These are phyloP conservation scores for Candolleomyces aberdarensis DNA, from an alignment of 768 basidiomycete genomes.

Conservation along the genomic window DNA sequence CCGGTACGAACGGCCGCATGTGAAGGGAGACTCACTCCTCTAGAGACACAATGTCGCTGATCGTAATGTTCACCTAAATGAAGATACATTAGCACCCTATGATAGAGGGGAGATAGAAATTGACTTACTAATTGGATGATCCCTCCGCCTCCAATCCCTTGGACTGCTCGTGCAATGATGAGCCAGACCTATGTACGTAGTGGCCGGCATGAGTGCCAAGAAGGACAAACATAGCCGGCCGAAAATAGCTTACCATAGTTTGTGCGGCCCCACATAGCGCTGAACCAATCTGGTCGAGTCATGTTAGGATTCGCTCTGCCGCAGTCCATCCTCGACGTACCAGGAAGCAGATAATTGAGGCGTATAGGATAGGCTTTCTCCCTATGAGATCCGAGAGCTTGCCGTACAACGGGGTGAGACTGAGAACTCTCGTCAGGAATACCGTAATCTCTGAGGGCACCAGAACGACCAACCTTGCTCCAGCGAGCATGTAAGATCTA, in stretches of 20 bases:
- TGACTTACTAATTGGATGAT: constrained; percentile 61
- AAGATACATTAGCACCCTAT: neutral
- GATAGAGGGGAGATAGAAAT: neutral
- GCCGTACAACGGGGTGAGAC: constrained; percentile 72
- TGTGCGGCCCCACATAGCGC: constrained; percentile 82
- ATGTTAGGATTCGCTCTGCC: no score
- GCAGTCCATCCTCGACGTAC: constrained; percentile 29
- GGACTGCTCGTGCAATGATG: constrained; percentile 71
- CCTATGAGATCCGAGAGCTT: constrained; percentile 63
- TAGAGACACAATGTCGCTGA: constrained; percentile 81
- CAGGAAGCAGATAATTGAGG: constrained; percentile 65
- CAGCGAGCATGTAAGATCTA: no score
- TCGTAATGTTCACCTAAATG: constrained; percentile 60
- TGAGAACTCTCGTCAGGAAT: constrained; percentile 8
- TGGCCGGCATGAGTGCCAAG: neutral
- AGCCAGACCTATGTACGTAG: constrained; percentile 51
- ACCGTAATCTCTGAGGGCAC: neutral
- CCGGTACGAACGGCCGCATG: neutral
- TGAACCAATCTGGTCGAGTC: constrained; percentile 56
- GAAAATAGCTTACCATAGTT: constrained; percentile 45
- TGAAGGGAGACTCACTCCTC: constrained; percentile 51
- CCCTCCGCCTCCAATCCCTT: constrained; percentile 82
- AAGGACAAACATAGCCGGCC: neutral
- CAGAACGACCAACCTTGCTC: no score
- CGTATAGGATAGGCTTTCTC: constrained; percentile 68